Conservation (phyloP, 2,329 filamentous ascomycete genomes). For the Achaetomium macrosporum region DNA sequence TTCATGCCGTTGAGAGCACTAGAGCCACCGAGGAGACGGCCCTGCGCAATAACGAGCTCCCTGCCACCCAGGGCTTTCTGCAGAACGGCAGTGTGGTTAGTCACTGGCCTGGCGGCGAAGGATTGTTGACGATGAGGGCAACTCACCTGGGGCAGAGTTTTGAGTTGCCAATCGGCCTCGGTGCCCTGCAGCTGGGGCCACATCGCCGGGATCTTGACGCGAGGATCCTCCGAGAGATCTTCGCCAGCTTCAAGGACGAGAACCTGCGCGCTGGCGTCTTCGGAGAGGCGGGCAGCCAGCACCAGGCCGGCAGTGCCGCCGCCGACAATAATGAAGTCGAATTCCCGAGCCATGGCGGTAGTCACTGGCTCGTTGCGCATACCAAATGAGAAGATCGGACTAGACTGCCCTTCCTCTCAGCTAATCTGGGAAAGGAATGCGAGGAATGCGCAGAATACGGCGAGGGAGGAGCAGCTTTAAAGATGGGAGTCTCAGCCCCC, state of each 20-base stretch:
- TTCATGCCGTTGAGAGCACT: slow-evolving; percentile 26
- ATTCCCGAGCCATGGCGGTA: background rate
- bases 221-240: slow-evolving; percentile 29
- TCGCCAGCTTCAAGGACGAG: slow-evolving; percentile 36
- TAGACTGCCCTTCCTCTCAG: no score
- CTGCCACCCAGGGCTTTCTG: slow-evolving; percentile 30
- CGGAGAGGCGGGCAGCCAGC: slow-evolving; percentile 39
- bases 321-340: slow-evolving; percentile 40
- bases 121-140: background rate
- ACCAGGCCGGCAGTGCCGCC: slow-evolving; percentile 32
- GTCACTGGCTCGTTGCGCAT: background rate
- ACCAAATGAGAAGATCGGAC: no score
- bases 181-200: slow-evolving; percentile 32
- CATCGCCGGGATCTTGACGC: slow-evolving; percentile 32
- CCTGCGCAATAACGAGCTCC: slow-evolving; percentile 22
- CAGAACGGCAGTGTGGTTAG: background rate
- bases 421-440: no score
- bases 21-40: slow-evolving; percentile 29
- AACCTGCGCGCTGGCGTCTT: slow-evolving; percentile 31
- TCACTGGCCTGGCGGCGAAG: background rate
- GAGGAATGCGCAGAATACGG: no score
- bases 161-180: slow-evolving; percentile 34
- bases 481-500: no score
- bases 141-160: slow-evolving; percentile 31
- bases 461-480: no score